Evolutionary conservation across 306 rosid species (phyloP).

Genomic region (Quercus agrifolia): DNA sequence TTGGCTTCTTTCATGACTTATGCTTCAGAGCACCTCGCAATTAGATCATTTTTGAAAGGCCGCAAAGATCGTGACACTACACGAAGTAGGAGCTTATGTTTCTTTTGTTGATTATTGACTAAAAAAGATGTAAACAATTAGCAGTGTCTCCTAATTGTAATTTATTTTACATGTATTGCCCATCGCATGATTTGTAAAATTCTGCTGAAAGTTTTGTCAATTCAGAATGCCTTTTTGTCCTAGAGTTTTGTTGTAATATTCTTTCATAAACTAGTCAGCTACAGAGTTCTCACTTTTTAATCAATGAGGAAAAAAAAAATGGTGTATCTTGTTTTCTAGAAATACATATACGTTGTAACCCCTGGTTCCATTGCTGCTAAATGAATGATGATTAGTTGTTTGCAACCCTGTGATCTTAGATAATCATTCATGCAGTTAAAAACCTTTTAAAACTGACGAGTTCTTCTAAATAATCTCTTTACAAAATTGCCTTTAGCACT

Average conservation of each 20-base stretch:
- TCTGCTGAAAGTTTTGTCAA: constrained; percentile 29
- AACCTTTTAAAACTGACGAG: too few species aligned
- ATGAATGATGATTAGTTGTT: background rate
- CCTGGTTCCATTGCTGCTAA: background rate
- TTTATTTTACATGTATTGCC: background rate
- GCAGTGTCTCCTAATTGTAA: constrained; percentile 13
- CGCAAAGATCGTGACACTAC: constrained; percentile 57
- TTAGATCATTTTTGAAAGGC: constrained; percentile 74
- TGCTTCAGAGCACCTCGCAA: constrained; percentile 89
- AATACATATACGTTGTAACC: background rate
- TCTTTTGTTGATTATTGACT: constrained; percentile 42
- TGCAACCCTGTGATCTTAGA: background rate
- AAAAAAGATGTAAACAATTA: constrained; percentile 24
- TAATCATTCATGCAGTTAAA: too few species aligned
- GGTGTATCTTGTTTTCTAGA: background rate
- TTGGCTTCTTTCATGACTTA: constrained; percentile 95
- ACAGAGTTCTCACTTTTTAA: background rate
- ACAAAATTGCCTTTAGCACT: too few species aligned
- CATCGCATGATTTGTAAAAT: constrained; percentile 18
- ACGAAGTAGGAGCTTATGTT: constrained; percentile 49
- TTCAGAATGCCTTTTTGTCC: constrained; percentile 11
- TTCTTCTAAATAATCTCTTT: too few species aligned
- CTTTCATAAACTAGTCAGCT: constrained; percentile 7
- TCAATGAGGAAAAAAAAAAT: background rate
- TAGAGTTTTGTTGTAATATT: constrained; percentile 34